phyloP scores from a whole-genome alignment of 805 yeast species.

The Candida germanica region DNA sequence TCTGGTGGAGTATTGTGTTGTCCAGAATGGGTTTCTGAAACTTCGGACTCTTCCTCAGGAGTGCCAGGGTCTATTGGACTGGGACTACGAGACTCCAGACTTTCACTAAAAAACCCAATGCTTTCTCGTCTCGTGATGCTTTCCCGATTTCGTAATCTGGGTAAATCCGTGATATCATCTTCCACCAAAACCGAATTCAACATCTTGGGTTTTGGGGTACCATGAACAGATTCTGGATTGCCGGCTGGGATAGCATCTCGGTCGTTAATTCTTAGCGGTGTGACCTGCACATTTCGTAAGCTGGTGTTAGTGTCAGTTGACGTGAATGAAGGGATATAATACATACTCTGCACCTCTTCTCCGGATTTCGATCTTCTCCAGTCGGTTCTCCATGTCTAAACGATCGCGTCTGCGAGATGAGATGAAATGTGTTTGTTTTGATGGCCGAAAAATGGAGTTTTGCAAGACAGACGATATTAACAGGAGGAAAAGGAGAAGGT shows the following conservation, averaged over 20 bases:
- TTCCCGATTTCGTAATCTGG: slow-evolving; percentile 6
- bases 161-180: slow-evolving; percentile 12
- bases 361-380: slow-evolving; percentile 27
- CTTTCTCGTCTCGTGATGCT: background rate
- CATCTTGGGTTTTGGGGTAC: slow-evolving; percentile 12
- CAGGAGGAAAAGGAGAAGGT: too few relatives aligned
- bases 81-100: too few relatives aligned
- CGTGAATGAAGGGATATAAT: background rate
- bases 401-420: too few relatives aligned
- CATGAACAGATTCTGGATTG: background rate
- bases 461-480: background rate
- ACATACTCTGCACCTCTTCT: slow-evolving; percentile 45
- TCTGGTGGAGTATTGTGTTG: too few relatives aligned
- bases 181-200: slow-evolving; percentile 26
- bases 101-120: too few relatives aligned
- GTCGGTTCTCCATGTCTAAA: background rate
- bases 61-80: background rate
- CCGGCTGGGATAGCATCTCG: too few relatives aligned
- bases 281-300: slow-evolving; percentile 12
- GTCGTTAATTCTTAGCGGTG: slow-evolving; percentile 8
- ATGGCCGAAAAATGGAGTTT: too few relatives aligned
- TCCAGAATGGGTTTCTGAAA: too few relatives aligned
- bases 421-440: too few relatives aligned
- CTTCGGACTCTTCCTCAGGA: background rate
- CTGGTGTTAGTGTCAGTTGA: slow-evolving; percentile 5